Conservation (phyloP, 2,329 filamentous ascomycete genomes). For the Aspergillus japonicus region DNA sequence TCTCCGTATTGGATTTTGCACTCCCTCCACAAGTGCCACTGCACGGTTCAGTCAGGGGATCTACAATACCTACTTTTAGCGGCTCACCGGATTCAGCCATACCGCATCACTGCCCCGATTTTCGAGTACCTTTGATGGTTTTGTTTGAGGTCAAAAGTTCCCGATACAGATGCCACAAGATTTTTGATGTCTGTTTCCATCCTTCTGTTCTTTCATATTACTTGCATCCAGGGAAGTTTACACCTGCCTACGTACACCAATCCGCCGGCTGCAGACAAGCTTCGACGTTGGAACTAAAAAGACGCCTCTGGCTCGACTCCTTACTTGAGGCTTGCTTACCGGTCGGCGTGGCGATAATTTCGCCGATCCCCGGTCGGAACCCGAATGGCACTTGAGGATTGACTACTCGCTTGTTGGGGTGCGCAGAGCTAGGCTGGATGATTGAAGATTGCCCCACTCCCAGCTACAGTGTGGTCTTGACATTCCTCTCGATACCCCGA, state of each 20-base stretch:
- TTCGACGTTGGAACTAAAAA: constrained; percentile 1
- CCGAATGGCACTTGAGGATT: neutral
- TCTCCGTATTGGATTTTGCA: neutral
- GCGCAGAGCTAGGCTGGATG: neutral
- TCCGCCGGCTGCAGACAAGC: constrained; percentile 2
- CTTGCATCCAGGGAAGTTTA: too few species aligned
- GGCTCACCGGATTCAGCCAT: constrained; percentile 1
- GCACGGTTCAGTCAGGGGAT: constrained; percentile 3
- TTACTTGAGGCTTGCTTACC: constrained; percentile 5
- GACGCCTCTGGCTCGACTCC: constrained; percentile 4
- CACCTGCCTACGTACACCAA: too few species aligned
- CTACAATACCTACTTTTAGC: neutral
- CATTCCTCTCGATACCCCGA: neutral
- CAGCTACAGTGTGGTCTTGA: neutral
- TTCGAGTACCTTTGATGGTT: too few species aligned
- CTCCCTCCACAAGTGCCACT: neutral
- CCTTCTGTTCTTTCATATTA: neutral
- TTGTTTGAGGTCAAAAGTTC: too few species aligned
- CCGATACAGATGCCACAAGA: neutral
- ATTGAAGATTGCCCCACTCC: constrained; percentile 1
- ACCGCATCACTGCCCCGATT: neutral
- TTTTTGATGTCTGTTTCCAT: neutral
- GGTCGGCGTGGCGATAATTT: constrained; percentile 4
- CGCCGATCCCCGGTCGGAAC: neutral
- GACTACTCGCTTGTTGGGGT: neutral